Conservation (phyloP, 2,329 filamentous ascomycete species). For the Tolypocladium nubicola region DNA sequence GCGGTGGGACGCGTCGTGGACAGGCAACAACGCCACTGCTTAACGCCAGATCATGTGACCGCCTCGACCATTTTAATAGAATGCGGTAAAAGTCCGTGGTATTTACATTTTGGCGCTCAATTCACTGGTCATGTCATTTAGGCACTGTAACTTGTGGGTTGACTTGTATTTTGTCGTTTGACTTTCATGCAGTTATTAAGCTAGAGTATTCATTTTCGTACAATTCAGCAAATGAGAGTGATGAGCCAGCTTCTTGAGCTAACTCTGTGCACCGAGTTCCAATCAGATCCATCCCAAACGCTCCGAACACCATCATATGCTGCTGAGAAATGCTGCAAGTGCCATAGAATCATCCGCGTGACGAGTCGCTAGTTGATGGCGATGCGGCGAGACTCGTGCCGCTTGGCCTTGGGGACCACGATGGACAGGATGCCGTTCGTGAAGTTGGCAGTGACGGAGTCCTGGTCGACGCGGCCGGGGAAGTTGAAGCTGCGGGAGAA, state of each 20-base stretch:
- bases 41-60: constrained; percentile 29
- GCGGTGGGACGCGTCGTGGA: constrained; percentile 23
- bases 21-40: constrained; percentile 13
- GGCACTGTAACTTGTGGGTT: background rate
- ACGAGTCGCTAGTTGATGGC: constrained; percentile 30
- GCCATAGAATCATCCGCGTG: background rate
- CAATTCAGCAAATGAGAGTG: background rate
- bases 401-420: constrained; percentile 55
- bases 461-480: constrained; percentile 51
- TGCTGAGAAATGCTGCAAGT: background rate
- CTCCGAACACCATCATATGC: background rate
- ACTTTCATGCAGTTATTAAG: background rate
- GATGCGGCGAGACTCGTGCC: constrained; percentile 46
- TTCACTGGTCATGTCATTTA: background rate
- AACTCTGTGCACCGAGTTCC: background rate
- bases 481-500: constrained; percentile 62
- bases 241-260: background rate
- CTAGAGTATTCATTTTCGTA: background rate
- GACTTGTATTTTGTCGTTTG: background rate
- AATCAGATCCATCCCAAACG: background rate
- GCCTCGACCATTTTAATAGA: background rate
- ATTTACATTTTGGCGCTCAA: background rate
- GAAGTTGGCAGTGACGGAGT: constrained; percentile 49
- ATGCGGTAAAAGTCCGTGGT: background rate
- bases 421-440: constrained; percentile 57